Percentiles rank a stretch among this genome's conserved stretches.
Conservation (phyloP, 805 yeast genomes). For the Brettanomyces anomalus region DNA sequence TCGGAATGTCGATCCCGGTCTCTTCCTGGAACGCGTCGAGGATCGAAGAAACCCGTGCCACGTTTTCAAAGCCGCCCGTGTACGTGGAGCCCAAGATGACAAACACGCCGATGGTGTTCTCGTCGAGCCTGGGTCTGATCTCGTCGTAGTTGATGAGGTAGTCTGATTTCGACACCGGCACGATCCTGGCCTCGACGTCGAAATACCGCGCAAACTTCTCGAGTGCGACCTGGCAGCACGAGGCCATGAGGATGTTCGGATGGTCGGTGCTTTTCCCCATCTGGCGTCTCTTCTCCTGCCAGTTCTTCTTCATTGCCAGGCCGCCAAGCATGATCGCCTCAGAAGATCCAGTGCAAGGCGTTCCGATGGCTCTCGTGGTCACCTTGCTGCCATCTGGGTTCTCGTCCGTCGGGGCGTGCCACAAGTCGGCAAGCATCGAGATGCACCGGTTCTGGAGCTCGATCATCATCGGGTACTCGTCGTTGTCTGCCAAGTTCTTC, state of each 20-base stretch:
- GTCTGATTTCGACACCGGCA: constrained; percentile 55
- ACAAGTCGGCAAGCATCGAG: constrained; percentile 65
- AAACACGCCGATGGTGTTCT: constrained; percentile 86
- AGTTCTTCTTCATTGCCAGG: constrained; percentile 78
- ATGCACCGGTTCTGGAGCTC: constrained; percentile 78
- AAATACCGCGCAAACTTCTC: constrained; percentile 92
- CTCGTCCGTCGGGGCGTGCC: constrained; percentile 57
- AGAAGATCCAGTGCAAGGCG: constrained; percentile 90
- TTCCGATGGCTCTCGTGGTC: constrained; percentile 51
- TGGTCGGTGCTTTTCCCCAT: constrained; percentile 50
- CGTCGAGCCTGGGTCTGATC: constrained; percentile 64
- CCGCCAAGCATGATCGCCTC: constrained; percentile 95
- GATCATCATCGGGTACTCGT: constrained; percentile 82
- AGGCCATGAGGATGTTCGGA: constrained; percentile 87
- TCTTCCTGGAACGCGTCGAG: constrained; percentile 61
- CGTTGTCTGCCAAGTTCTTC: constrained; percentile 87
- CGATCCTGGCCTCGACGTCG: constrained; percentile 77
- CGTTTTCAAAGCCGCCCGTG: constrained; percentile 87
- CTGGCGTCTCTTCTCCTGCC: constrained; percentile 59
- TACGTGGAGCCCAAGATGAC: constrained; percentile 87
- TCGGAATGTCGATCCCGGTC: constrained; percentile 61
- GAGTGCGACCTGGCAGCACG: constrained; percentile 88
- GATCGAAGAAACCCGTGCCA: constrained; percentile 48
- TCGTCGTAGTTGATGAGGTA: constrained; percentile 55
- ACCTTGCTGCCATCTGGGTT: background rate